Evolutionary conservation across 768 basidiomycete species (phyloP).

Genomic region (Boletus sp.): DNA sequence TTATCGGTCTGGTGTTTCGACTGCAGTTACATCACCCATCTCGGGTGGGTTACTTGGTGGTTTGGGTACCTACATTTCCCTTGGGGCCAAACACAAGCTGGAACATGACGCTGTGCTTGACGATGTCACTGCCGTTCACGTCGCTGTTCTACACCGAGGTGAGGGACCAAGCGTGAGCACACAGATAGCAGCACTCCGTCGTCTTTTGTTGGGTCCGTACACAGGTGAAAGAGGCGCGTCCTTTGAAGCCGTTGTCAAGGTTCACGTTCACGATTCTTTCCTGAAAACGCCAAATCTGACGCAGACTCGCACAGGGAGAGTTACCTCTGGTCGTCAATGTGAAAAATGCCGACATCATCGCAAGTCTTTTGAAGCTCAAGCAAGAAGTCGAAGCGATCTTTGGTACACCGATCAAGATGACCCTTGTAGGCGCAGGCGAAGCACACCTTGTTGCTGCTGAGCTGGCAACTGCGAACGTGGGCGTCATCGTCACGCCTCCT

Average conservation of each 20-base stretch:
- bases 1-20: conserved; percentile 71
- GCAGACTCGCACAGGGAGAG: conserved; percentile 39
- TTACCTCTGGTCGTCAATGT: conserved; percentile 65
- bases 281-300: conserved; percentile 5
- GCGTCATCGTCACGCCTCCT: conserved; percentile 64
- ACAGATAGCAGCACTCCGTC: conserved; percentile 55
- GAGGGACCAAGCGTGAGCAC: conserved; percentile 52
- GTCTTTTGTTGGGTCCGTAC: conserved; percentile 38
- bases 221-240: conserved; percentile 22
- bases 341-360: conserved; percentile 74
- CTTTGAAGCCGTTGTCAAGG: conserved; percentile 39
- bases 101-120: conserved; percentile 63
- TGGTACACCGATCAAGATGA: conserved; percentile 36
- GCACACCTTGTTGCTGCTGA: conserved; percentile 44
- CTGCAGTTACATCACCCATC: conserved; percentile 58
- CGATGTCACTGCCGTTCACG: conserved; percentile 62
- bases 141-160: conserved; percentile 36
- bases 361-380: conserved; percentile 61
- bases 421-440: conserved; percentile 60
- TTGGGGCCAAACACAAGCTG: conserved; percentile 56
- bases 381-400: conserved; percentile 43
- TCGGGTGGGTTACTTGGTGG: conserved; percentile 58
- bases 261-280: conserved; percentile 13
- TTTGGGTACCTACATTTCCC: conserved; percentile 57
- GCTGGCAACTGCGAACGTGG: conserved; percentile 54